phyloP scores from a whole-genome alignment of 345 rosid genomes.

The Rhodomyrtus tomentosa region DNA sequence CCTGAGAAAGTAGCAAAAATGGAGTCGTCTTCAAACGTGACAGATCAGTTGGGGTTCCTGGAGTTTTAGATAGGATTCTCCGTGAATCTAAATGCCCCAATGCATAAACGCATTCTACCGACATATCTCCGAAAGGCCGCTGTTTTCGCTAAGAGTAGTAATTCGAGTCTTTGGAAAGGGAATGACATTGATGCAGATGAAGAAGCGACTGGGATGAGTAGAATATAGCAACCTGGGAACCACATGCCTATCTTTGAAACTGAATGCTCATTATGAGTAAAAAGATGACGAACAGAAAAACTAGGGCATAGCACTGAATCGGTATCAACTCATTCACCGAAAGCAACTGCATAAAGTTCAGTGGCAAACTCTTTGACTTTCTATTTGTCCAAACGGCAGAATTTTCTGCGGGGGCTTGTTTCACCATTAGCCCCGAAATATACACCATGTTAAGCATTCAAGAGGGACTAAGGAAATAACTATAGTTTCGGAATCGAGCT shows the following conservation, averaged over 20 bases:
- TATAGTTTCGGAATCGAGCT: neutral
- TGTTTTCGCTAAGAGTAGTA: neutral
- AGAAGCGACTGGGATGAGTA: neutral
- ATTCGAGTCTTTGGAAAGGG: neutral
- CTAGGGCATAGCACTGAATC: neutral
- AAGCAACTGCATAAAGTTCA: neutral
- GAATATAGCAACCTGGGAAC: neutral
- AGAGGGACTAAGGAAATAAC: neutral
- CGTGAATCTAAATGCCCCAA: neutral
- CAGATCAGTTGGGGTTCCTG: neutral
- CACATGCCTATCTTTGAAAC: neutral
- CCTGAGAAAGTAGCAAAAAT: neutral
- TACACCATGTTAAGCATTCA: neutral
- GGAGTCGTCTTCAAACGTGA: neutral
- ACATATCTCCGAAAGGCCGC: neutral
- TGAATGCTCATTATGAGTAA: neutral
- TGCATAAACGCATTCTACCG: neutral
- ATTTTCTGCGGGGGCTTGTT: neutral
- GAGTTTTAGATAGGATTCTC: neutral
- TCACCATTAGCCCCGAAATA: neutral
- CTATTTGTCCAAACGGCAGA: neutral
- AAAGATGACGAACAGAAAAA: neutral
- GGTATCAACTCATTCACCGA: neutral
- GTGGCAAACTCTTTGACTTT: neutral
- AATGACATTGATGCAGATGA: neutral